These are phyloP conservation scores for Hanseniaspora occidentalis DNA, from an alignment of 805 yeast species.

Conservation along the genomic window DNA sequence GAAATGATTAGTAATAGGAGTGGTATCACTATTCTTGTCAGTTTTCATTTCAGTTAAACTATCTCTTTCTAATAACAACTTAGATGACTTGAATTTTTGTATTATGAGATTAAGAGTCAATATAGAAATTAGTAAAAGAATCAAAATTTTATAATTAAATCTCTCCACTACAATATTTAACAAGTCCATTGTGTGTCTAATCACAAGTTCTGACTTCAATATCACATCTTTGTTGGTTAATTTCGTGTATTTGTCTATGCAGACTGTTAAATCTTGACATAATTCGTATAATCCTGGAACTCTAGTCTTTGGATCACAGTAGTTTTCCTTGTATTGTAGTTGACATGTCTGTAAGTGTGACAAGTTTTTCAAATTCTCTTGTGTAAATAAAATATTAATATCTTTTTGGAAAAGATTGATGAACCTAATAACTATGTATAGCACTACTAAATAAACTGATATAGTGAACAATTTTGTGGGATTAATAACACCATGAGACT, in stretches of 20 bases:
- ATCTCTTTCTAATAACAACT: too few species aligned
- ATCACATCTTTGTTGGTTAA: neutral
- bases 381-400: conserved; percentile 56
- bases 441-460: conserved; percentile 24
- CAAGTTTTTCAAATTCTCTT: conserved; percentile 44
- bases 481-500: too few species aligned
- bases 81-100: too few species aligned
- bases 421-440: conserved; percentile 40
- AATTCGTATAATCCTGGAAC: conserved; percentile 64
- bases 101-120: too few species aligned
- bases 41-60: too few species aligned
- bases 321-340: conserved; percentile 54
- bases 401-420: conserved; percentile 50
- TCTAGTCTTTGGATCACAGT: conserved; percentile 50
- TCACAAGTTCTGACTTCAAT: neutral
- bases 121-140: neutral
- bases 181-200: neutral
- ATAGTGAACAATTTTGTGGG: too few species aligned
- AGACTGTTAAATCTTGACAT: conserved; percentile 66
- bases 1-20: too few species aligned
- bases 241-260: conserved; percentile 48
- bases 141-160: neutral
- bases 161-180: neutral
- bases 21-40: too few species aligned
- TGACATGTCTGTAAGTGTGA: conserved; percentile 59